Percentiles rank a stretch among this genome's conserved stretches.
These are phyloP conservation scores for Lithocarpus polystachyus DNA, from an alignment of 306 rosid species.

Conservation along the genomic window DNA sequence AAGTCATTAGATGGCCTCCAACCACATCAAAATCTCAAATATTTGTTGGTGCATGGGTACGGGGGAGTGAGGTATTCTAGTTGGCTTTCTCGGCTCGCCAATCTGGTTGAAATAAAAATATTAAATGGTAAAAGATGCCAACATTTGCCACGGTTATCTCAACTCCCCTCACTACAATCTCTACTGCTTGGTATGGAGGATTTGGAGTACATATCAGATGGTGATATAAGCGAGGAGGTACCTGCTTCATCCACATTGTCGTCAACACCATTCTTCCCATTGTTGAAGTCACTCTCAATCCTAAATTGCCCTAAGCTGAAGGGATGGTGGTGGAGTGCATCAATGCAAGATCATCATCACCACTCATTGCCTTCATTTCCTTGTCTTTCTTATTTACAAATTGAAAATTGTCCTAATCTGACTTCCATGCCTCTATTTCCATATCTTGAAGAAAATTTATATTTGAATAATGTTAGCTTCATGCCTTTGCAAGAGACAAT, in stretches of 20 bases:
- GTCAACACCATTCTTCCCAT: neutral
- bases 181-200: accelerated
- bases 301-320: neutral
- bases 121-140: neutral
- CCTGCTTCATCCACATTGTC: neutral
- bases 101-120: neutral
- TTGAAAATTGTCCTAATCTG: neutral
- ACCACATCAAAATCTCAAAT: neutral
- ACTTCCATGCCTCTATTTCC: slow-evolving; percentile 1
- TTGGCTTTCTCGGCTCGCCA: neutral
- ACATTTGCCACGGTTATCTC: neutral
- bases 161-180: neutral
- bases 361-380: neutral
- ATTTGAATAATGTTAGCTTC: neutral
- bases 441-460: neutral
- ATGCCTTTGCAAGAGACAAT: neutral
- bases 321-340: slow-evolving; percentile 4
- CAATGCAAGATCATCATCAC: neutral
- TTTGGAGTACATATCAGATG: neutral
- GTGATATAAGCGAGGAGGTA: neutral
- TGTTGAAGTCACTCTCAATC: neutral
- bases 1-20: neutral
- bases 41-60: neutral
- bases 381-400: neutral
- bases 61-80: neutral